Evolutionary conservation across 139 green algal genomes (phyloP).

Genomic region (Tetradesmus lagerheimii): DNA sequence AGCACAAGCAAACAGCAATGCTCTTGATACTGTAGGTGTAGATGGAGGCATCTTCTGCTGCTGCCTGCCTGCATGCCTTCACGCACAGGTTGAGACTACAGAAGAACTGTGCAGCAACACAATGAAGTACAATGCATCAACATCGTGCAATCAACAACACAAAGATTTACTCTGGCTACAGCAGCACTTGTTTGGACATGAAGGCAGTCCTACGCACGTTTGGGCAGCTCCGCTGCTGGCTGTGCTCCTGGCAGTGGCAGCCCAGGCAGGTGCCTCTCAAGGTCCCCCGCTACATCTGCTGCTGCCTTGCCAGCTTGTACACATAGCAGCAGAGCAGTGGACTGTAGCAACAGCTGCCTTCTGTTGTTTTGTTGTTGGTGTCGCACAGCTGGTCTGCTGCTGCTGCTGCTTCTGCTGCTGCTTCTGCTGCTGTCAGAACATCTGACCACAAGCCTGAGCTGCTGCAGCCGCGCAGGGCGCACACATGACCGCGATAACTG

Average conservation of each 20-base stretch:
- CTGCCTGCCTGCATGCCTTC: too few species aligned
- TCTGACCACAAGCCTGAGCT: background rate
- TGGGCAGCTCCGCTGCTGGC: background rate
- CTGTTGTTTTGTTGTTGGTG: background rate
- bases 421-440: background rate
- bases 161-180: background rate
- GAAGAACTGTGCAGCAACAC: background rate
- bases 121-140: too few species aligned
- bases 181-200: background rate
- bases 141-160: too few species aligned
- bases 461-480: background rate
- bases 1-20: background rate
- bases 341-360: background rate
- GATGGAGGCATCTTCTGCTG: background rate
- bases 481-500: background rate
- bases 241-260: background rate
- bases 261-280: slow-evolving; percentile 10
- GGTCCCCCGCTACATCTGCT: background rate
- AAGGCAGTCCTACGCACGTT: background rate
- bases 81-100: background rate
- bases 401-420: slow-evolving; percentile 17
- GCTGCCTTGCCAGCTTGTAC: background rate
- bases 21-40: too few species aligned
- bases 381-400: background rate
- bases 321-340: background rate